phyloP scores from a whole-genome alignment of 805 yeast genomes.

The Groenewaldozyma tartarivorans region DNA sequence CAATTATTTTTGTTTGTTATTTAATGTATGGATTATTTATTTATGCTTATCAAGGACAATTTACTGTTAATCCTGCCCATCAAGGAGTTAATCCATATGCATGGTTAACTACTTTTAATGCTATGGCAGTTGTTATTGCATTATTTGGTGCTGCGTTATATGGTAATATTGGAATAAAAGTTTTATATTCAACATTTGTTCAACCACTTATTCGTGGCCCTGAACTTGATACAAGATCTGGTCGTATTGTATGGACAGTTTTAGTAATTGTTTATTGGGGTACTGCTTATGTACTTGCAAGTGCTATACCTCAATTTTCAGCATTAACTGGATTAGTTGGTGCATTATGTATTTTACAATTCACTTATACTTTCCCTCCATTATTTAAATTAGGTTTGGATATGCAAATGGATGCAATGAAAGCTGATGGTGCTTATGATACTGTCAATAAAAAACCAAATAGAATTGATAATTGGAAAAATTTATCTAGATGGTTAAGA shows the following conservation, averaged over 20 bases:
- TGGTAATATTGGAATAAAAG: conserved; percentile 39
- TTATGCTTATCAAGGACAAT: conserved; percentile 40
- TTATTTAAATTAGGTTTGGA: conserved; percentile 18
- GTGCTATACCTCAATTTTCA: conserved; percentile 37
- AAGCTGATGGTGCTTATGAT: conserved; percentile 22
- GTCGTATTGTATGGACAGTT: conserved; percentile 30
- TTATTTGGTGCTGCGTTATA: conserved; percentile 37
- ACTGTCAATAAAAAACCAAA: conserved; percentile 14
- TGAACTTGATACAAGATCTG: conserved; percentile 25
- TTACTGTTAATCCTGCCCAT: conserved; percentile 34
- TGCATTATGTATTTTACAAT: conserved; percentile 37
- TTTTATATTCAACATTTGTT: conserved; percentile 33
- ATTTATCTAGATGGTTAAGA: conserved; percentile 29
- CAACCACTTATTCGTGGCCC: conserved; percentile 28
- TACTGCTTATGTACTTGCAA: conserved; percentile 34
- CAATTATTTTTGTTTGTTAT: conserved; percentile 32
- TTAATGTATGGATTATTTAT: conserved; percentile 35
- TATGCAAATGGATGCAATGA: conserved; percentile 23
- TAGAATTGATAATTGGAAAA: conserved; percentile 25
- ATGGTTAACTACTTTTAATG: conserved; percentile 31
- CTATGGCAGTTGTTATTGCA: conserved; percentile 31
- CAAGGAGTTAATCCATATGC: conserved; percentile 32
- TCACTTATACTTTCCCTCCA: conserved; percentile 38
- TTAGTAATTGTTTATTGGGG: conserved; percentile 36
- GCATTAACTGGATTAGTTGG: conserved; percentile 33